Evolutionary conservation across 2,329 filamentous ascomycete species (phyloP), one percentile per base, ranked within the genome.

Genomic region (Aureobasidium uvarum): DNA sequence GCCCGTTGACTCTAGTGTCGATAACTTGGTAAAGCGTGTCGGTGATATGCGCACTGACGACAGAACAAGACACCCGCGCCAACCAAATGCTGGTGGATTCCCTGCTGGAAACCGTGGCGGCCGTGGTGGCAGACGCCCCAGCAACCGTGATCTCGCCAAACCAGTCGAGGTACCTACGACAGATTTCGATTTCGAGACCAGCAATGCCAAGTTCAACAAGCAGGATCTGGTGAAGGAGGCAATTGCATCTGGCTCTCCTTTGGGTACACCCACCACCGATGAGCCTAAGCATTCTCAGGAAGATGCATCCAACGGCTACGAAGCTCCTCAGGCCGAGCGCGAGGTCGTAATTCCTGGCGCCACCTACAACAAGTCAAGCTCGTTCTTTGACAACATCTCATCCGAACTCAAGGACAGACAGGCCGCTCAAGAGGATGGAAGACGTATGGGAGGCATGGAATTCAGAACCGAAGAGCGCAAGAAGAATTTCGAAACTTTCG

Each of bases 301-400:
- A 14, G 38, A 46, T 16, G 56, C 81, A 0, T 80, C 73, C 16
- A 76, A 77, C 41, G 77, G 75, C 14, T 67, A 73, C 25, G 74
- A 74, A 63, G 74, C 51, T 72, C 71, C 64, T 0, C 67, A 64
- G 20, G 68, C 67, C 28, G 65, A 81, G 43, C 76, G 82, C 1
- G 75, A 78, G 16, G 77, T 82, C 1, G 77, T 81, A 16, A 78
- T 81, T 14, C 82, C 81, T 7, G 66, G 68, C 10, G 73, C 76
- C 23, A 67, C 71, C 10, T 99, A 99, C 80, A 94, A 97, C 81
- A 96, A 92, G 78, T 84, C 88, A 5, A 87, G 81, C 3, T 96
- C 92, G 1, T 99, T 99, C 83, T 99, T 99, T 74, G 95, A 99
- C 79, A 97, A 99, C 77, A 97, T 99, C 69, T 96, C 92, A 0